These are phyloP conservation scores for Hymenoscyphus linearis DNA, from an alignment of 2,329 filamentous ascomycete species.

Conservation along the genomic window DNA sequence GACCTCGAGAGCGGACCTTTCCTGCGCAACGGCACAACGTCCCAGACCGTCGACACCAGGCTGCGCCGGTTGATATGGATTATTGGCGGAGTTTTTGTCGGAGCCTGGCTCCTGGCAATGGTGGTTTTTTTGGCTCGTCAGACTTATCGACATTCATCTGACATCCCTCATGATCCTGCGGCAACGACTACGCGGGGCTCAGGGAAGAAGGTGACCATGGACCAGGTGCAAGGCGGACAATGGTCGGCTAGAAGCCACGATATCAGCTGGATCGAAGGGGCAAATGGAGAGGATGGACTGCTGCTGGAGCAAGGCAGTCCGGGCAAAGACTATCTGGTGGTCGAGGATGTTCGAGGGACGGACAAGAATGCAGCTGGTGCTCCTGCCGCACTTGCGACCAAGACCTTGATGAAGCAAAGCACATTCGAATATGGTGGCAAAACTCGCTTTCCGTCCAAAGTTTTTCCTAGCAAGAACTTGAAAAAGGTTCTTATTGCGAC, in stretches of 20 bases:
- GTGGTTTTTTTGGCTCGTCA: conserved; percentile 61
- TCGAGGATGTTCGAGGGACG: conserved; percentile 73
- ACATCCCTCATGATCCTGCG: conserved; percentile 61
- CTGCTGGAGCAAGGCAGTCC: conserved; percentile 65
- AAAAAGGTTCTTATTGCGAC: conserved; percentile 82
- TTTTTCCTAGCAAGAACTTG: conserved; percentile 76
- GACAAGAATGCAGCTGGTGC: conserved; percentile 34
- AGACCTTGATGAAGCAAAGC: conserved; percentile 68
- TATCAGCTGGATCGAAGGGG: conserved; percentile 72
- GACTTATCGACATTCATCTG: conserved; percentile 59
- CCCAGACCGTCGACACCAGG: conserved; percentile 57
- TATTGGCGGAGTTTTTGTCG: conserved; percentile 52
- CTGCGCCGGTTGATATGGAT: conserved; percentile 54
- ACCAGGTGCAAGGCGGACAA: conserved; percentile 61
- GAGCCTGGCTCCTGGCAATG: conserved; percentile 65
- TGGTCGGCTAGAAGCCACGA: conserved; percentile 61
- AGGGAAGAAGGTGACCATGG: conserved; percentile 67
- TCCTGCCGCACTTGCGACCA: conserved; percentile 44
- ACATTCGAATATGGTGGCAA: conserved; percentile 56
- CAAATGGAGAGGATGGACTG: conserved; percentile 75
- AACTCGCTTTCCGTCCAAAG: conserved; percentile 51
- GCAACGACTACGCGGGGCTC: conserved; percentile 57
- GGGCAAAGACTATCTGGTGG: conserved; percentile 71
- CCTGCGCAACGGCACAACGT: conserved; percentile 32
- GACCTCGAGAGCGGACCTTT: conserved; percentile 44